A percentile compares a stretch with the other conserved stretches of the same genome.
Evolutionary conservation across 179 eudicot genomes (phyloP).

Genomic region (Camellia oleifera): DNA sequence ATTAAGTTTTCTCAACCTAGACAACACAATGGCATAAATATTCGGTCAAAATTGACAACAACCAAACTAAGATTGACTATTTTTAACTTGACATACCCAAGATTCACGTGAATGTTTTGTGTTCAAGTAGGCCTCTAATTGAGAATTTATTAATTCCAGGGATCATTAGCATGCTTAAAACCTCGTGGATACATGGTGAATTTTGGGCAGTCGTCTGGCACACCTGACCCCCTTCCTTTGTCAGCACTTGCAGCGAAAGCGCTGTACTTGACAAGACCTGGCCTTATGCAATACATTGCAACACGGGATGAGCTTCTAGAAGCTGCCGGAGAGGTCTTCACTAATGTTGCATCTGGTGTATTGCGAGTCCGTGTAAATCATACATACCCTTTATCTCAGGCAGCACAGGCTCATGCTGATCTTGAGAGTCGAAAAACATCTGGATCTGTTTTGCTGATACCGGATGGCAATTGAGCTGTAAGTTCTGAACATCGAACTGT

Average conservation of each 20-base stretch:
- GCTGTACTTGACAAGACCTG: constrained; percentile 66
- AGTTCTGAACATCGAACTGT: background rate
- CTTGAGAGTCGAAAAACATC: constrained; percentile 71
- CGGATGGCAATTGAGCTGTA: constrained; percentile 40
- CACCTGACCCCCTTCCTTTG: constrained; percentile 68
- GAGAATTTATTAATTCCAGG: constrained; percentile 38
- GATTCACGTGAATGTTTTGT: background rate
- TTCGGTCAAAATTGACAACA: background rate
- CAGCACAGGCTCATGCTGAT: constrained; percentile 78
- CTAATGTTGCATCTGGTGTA: constrained; percentile 58
- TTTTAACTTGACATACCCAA: background rate
- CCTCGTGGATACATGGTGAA: constrained; percentile 69
- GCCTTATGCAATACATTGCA: constrained; percentile 48
- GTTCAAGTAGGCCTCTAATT: background rate
- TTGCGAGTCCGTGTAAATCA: constrained; percentile 69
- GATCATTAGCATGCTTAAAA: constrained; percentile 80
- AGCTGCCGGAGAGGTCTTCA: constrained; percentile 66
- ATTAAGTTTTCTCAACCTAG: background rate
- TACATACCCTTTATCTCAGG: constrained; percentile 68
- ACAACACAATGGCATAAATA: background rate
- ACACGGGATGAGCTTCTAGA: constrained; percentile 70
- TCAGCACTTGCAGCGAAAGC: constrained; percentile 74
- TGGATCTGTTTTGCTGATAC: constrained; percentile 84
- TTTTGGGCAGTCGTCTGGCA: constrained; percentile 83
- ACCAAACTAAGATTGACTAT: background rate